phyloP scores from a whole-genome alignment of 208 protist species.

The Trypanosoma boissoni region DNA sequence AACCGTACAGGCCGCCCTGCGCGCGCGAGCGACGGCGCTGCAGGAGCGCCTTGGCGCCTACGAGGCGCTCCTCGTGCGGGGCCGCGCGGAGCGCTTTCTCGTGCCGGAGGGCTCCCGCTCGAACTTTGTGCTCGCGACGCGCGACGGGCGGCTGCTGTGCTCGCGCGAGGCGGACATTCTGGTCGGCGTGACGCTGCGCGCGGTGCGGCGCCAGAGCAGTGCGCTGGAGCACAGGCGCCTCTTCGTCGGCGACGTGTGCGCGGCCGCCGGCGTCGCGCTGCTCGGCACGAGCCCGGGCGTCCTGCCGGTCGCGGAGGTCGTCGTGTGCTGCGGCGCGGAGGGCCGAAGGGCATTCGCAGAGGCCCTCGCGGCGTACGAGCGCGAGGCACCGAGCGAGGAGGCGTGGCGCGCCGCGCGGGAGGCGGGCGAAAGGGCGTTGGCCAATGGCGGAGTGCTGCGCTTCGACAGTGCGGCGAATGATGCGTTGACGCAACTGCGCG shows the following conservation, averaged over 20 bases:
- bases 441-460: slow-evolving; percentile 13
- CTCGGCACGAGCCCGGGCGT: slow-evolving; percentile 74
- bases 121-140: slow-evolving; percentile 67
- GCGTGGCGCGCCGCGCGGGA: not conserved
- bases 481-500: slow-evolving; percentile 15
- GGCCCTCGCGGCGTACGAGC: slow-evolving; percentile 21
- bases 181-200: slow-evolving; percentile 63
- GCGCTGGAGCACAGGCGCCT: slow-evolving; percentile 28
- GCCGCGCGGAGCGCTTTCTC: slow-evolving; percentile 39
- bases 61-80: slow-evolving; percentile 69
- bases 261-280: slow-evolving; percentile 49
- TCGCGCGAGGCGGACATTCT: slow-evolving; percentile 72
- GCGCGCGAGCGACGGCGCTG: slow-evolving; percentile 40
- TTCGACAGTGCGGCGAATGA: slow-evolving; percentile 20
- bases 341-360: slow-evolving; percentile 33
- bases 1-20: slow-evolving; percentile 53
- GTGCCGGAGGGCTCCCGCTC: slow-evolving; percentile 82
- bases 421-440: not conserved
- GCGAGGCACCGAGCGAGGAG: not conserved
- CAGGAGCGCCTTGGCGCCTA: slow-evolving; percentile 33
- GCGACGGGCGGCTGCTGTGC: slow-evolving; percentile 44
- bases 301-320: slow-evolving; percentile 58
- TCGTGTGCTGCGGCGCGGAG: slow-evolving; percentile 50
- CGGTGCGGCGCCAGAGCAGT: slow-evolving; percentile 9
- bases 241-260: slow-evolving; percentile 49